These are phyloP conservation scores for Paramyrothecium roridum DNA, from an alignment of 2,329 filamentous ascomycete genomes.

Conservation along the genomic window DNA sequence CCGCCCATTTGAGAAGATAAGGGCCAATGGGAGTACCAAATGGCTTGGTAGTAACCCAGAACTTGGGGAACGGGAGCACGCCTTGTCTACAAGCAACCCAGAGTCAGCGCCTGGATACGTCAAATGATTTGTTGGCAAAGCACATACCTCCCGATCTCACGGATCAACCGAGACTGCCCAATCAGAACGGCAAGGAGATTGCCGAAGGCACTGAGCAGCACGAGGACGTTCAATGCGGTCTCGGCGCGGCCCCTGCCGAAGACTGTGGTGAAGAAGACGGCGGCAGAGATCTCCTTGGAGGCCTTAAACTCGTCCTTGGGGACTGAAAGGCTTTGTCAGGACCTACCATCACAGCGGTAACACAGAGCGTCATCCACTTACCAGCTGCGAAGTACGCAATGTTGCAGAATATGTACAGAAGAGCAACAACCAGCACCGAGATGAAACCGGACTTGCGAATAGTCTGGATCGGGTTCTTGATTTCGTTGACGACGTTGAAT, in stretches of 20 bases:
- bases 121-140: background rate
- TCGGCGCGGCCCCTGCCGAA: conserved; percentile 49
- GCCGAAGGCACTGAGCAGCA: conserved; percentile 55
- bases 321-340: conserved; percentile 24
- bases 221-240: conserved; percentile 53
- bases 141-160: conserved; percentile 52
- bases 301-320: conserved; percentile 49
- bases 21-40: conserved; percentile 62
- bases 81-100: conserved; percentile 42
- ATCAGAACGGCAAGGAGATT: conserved; percentile 56
- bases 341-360: background rate
- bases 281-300: conserved; percentile 52
- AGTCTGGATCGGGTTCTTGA: conserved; percentile 56
- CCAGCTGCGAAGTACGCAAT: conserved; percentile 58
- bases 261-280: conserved; percentile 56
- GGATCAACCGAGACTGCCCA: conserved; percentile 52
- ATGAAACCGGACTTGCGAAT: conserved; percentile 47
- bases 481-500: conserved; percentile 61
- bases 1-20: conserved; percentile 52
- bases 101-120: background rate
- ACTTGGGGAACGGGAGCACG: conserved; percentile 54
- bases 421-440: conserved; percentile 47
- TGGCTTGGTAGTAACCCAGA: conserved; percentile 62
- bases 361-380: conserved; percentile 7
- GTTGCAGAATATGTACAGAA: conserved; percentile 57